A percentile compares a stretch with the other conserved stretches of the same genome.
These are phyloP conservation scores for Paragyromitra xinjiangensis DNA, from an alignment of 495 filamentous ascomycete genomes.

Conservation along the genomic window DNA sequence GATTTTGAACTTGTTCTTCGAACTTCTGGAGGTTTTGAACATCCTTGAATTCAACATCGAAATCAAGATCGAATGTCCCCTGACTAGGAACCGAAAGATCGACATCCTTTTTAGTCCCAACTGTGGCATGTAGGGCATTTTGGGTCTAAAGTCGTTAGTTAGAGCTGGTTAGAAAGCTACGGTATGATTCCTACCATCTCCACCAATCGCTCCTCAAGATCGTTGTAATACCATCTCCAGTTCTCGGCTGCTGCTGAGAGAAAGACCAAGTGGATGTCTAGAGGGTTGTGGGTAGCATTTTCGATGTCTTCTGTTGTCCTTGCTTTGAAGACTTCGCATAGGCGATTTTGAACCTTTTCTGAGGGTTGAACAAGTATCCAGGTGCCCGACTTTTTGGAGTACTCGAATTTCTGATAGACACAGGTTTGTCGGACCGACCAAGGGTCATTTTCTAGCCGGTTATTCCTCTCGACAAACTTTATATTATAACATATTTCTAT, in stretches of 20 bases:
- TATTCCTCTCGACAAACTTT: conserved; percentile 33
- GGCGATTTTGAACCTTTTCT: conserved; percentile 16
- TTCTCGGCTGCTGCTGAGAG: conserved; percentile 46
- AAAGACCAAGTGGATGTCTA: conserved; percentile 48
- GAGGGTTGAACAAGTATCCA: conserved; percentile 49
- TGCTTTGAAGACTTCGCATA: conserved; percentile 40
- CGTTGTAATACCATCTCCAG: conserved; percentile 52
- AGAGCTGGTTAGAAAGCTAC: background rate
- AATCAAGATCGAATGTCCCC: conserved; percentile 17
- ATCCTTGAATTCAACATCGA: conserved; percentile 40
- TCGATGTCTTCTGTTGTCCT: conserved; percentile 38
- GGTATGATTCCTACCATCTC: conserved; percentile 20
- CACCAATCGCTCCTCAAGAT: conserved; percentile 22
- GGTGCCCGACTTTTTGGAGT: conserved; percentile 40
- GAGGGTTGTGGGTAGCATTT: conserved; percentile 28
- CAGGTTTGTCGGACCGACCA: conserved; percentile 47
- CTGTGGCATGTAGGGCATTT: conserved; percentile 15
- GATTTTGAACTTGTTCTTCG: conserved; percentile 40
- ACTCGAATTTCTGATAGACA: conserved; percentile 49
- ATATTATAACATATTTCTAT: conserved; percentile 47
- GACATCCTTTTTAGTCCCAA: background rate
- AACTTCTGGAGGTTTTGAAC: conserved; percentile 48
- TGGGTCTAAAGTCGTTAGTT: conserved; percentile 21
- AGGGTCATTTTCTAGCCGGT: conserved; percentile 20
- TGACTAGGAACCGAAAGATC: background rate